phyloP scores from a whole-genome alignment of 2,329 filamentous ascomycete genomes.

The Fusarium brevicatenulatum region DNA sequence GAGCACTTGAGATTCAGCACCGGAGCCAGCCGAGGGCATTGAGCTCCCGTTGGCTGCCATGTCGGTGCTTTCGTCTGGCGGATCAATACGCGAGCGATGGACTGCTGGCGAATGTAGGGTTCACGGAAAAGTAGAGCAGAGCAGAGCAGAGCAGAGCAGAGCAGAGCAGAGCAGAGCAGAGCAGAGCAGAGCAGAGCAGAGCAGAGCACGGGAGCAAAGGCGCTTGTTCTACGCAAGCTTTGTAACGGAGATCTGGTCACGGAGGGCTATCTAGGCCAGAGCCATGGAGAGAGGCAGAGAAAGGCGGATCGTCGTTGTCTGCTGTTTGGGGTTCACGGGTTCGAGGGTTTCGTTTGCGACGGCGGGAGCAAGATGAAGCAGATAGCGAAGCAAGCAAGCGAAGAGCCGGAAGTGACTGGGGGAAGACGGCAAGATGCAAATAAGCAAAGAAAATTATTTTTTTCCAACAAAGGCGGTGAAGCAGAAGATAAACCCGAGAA shows the following conservation, averaged over 20 bases:
- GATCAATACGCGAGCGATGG: slow-evolving; percentile 18
- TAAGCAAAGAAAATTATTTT: slow-evolving; percentile 9
- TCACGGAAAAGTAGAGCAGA: slow-evolving; percentile 20
- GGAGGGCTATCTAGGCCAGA: slow-evolving; percentile 24
- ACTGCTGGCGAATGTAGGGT: slow-evolving; percentile 15
- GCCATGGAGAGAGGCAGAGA: slow-evolving; percentile 29
- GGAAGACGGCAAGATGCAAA: slow-evolving; percentile 2
- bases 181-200: no score
- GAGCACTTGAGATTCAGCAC: slow-evolving; percentile 59
- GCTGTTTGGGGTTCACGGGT: slow-evolving; percentile 15
- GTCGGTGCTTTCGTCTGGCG: slow-evolving; percentile 27
- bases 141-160: slow-evolving; percentile 25
- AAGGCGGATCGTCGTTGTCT: slow-evolving; percentile 10
- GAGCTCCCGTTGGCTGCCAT: slow-evolving; percentile 53
- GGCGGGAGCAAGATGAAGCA: slow-evolving; percentile 11
- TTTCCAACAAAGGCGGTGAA: slow-evolving; percentile 13
- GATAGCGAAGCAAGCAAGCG: slow-evolving; percentile 14
- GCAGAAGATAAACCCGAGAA: not conserved
- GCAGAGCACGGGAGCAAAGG: slow-evolving; percentile 24
- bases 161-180: no score
- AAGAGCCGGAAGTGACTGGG: slow-evolving; percentile 3
- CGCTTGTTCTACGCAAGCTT: slow-evolving; percentile 35
- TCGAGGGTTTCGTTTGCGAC: slow-evolving; percentile 30
- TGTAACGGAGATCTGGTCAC: slow-evolving; percentile 23
- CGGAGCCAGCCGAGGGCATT: slow-evolving; percentile 48